Conservation (phyloP, 192 early-diverging fungal genomes). For the Backusella liffmaniae region DNA sequence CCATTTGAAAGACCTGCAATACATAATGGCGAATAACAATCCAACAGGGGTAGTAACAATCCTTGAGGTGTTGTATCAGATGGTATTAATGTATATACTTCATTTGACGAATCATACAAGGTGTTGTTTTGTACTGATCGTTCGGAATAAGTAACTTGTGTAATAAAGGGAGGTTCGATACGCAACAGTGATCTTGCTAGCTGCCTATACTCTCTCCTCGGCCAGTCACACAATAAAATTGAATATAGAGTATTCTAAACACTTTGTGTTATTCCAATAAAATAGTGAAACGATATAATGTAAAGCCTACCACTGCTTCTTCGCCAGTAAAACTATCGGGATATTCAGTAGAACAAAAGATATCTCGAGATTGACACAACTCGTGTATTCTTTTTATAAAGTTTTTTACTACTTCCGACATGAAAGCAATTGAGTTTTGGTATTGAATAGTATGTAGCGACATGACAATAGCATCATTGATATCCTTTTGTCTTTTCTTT, state of each 20-base stretch:
- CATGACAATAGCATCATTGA: neutral
- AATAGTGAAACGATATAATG: neutral
- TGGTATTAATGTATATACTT: conserved; percentile 26
- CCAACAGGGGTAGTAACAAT: conserved; percentile 13
- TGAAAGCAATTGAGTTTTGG: neutral
- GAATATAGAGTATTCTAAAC: neutral
- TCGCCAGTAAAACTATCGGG: conserved; percentile 37
- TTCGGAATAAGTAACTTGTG: conserved; percentile 27
- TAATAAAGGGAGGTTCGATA: conserved; percentile 19
- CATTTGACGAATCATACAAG: conserved; percentile 24
- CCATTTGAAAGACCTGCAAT: neutral
- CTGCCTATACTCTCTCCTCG: conserved; percentile 1
- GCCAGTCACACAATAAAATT: neutral
- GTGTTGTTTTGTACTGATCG: conserved; percentile 25
- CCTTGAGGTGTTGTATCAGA: conserved; percentile 5
- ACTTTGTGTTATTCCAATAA: neutral
- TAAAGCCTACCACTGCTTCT: conserved; percentile 34
- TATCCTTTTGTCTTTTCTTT: neutral
- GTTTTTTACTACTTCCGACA: neutral
- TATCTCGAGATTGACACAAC: conserved; percentile 4
- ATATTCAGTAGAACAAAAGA: conserved; percentile 32
- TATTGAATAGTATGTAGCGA: neutral
- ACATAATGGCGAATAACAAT: conserved; percentile 24
- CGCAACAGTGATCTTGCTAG: conserved; percentile 25
- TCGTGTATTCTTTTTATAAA: conserved; percentile 14